phyloP scores from a whole-genome alignment of 2,329 filamentous ascomycete genomes.

The Fusarium xylarioides region DNA sequence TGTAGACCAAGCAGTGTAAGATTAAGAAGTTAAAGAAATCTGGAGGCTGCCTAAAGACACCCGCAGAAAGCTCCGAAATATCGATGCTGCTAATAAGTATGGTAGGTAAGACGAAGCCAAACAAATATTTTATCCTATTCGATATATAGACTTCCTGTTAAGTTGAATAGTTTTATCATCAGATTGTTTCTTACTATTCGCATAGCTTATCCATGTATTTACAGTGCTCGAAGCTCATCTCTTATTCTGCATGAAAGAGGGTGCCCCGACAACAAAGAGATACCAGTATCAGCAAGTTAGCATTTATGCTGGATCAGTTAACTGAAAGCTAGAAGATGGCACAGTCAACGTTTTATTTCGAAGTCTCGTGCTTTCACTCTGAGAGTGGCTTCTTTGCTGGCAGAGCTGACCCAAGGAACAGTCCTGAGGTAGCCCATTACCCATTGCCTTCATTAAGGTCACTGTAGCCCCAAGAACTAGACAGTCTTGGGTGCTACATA shows the following conservation, averaged over 20 bases:
- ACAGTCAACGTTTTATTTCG: not conserved
- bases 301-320: not conserved
- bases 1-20: not conserved
- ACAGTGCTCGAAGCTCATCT: not conserved
- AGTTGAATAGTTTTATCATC: not conserved
- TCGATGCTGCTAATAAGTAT: not conserved
- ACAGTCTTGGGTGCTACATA: not conserved
- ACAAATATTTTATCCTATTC: not conserved
- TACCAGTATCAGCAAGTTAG: too few species aligned
- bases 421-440: not conserved
- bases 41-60: not conserved
- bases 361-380: not conserved
- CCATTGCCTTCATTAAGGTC: not conserved
- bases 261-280: not conserved
- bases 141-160: not conserved
- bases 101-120: too few species aligned
- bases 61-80: not conserved
- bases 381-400: not conserved
- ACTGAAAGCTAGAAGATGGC: not conserved
- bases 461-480: not conserved
- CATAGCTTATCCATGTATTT: not conserved
- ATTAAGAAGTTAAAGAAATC: not conserved
- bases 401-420: not conserved
- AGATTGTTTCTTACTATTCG: not conserved
- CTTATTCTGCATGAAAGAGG: not conserved